These are phyloP conservation scores for Solanum habrochaites DNA, from an alignment of 257 asterid species.

Conservation along the genomic window DNA sequence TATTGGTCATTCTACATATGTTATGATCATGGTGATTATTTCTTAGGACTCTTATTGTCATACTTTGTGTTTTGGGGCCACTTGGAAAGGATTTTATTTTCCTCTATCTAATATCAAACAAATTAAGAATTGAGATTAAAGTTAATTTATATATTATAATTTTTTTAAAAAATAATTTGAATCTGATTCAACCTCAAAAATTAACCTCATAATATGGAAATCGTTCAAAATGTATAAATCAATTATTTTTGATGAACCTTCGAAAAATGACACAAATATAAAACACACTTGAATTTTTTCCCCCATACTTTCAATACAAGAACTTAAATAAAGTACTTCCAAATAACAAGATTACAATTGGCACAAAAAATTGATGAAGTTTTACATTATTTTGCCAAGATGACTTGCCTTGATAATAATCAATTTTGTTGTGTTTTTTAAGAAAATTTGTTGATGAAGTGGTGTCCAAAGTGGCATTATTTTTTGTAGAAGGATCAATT, in stretches of 20 bases:
- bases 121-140: not conserved
- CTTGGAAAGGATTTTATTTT: not conserved
- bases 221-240: too few species aligned
- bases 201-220: not conserved
- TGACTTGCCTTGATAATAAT: not conserved
- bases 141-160: not conserved
- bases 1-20: not conserved
- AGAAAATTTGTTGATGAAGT: not conserved
- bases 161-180: too few species aligned
- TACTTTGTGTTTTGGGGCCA: not conserved
- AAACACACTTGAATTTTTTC: too few species aligned
- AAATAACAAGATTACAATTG: conserved; percentile 27
- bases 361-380: conserved; percentile 16
- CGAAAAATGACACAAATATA: not conserved
- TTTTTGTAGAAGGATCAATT: conserved; percentile 23
- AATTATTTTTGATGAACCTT: not conserved
- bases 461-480: not conserved
- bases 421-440: not conserved
- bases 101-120: not conserved
- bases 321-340: conserved; percentile 2
- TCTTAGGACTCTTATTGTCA: not conserved
- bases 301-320: not conserved
- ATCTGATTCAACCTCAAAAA: too few species aligned
- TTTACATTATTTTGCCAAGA: not conserved
- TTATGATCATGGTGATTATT: not conserved